These are phyloP conservation scores for Fusarium sp. DNA, from an alignment of 2,329 filamentous ascomycete genomes.

Conservation along the genomic window DNA sequence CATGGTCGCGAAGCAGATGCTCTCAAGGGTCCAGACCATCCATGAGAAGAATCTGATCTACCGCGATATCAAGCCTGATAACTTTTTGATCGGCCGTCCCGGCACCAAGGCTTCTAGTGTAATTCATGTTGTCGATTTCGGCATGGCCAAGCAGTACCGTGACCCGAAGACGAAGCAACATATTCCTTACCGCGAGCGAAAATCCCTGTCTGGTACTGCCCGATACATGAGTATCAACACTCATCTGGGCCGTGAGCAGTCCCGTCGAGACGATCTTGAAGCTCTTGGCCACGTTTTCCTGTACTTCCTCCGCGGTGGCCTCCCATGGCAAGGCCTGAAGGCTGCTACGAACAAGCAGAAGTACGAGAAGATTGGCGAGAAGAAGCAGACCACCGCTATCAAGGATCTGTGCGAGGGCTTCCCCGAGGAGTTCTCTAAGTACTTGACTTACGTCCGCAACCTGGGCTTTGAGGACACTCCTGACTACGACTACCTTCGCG, in stretches of 20 bases:
- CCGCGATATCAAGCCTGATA: slow-evolving; percentile 99
- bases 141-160: slow-evolving; percentile 99
- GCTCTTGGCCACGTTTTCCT: slow-evolving; percentile 82
- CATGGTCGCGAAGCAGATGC: slow-evolving; percentile 99
- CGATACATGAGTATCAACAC: slow-evolving; percentile 99
- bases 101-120: slow-evolving; percentile 96
- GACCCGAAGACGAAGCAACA: slow-evolving; percentile 99
- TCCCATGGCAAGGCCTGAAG: slow-evolving; percentile 80
- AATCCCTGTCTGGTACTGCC: slow-evolving; percentile 95
- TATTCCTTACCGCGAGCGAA: slow-evolving; percentile 96
- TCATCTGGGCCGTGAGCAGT: slow-evolving; percentile 95
- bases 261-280: slow-evolving; percentile 93
- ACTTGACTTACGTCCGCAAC: slow-evolving; percentile 96
- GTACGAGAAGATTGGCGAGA: slow-evolving; percentile 99
- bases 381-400: slow-evolving; percentile 98
- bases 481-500: slow-evolving; percentile 97
- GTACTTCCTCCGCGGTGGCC: slow-evolving; percentile 78
- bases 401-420: slow-evolving; percentile 97
- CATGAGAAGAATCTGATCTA: slow-evolving; percentile 99
- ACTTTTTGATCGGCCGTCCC: slow-evolving; percentile 95
- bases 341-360: slow-evolving; percentile 91
- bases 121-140: slow-evolving; percentile 98
- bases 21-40: slow-evolving; percentile 91
- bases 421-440: slow-evolving; percentile 97
- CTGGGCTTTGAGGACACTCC: slow-evolving; percentile 98